Conservation (phyloP, 371 early-diverging fungal genomes). For the Actinomortierella wolfii region DNA sequence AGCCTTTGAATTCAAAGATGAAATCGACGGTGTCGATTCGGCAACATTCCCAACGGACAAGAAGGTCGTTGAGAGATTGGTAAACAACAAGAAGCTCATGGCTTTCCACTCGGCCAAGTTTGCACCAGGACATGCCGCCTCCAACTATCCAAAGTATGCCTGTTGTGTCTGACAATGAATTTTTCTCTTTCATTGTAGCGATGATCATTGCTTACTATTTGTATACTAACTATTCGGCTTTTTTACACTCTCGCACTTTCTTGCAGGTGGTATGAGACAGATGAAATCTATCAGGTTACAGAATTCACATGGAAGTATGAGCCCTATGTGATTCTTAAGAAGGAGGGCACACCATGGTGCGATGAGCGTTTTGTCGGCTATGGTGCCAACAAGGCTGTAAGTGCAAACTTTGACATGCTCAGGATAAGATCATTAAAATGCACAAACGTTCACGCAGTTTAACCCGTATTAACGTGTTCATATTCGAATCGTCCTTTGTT, state of each 20-base stretch:
- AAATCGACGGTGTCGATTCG: conserved; percentile 59
- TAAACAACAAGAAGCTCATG: conserved; percentile 52
- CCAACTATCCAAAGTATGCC: conserved; percentile 48
- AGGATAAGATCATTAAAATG: too few relatives aligned
- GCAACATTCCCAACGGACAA: conserved; percentile 53
- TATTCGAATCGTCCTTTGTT: neutral
- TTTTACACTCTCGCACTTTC: too few relatives aligned
- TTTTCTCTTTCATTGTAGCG: too few relatives aligned
- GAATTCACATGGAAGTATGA: conserved; percentile 66
- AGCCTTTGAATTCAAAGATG: conserved; percentile 61
- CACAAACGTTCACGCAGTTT: too few relatives aligned
- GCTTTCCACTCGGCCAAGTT: conserved; percentile 64
- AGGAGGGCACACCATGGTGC: conserved; percentile 68
- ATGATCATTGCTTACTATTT: too few relatives aligned
- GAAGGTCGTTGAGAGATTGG: conserved; percentile 47
- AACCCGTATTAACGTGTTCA: too few relatives aligned
- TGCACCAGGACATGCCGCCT: conserved; percentile 58
- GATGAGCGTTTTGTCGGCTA: conserved; percentile 74
- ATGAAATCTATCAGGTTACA: conserved; percentile 54
- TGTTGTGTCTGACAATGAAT: too few relatives aligned
- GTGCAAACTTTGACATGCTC: neutral
- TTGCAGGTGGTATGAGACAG: conserved; percentile 49
- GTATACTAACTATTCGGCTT: too few relatives aligned
- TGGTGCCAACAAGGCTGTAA: conserved; percentile 69
- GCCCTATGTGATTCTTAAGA: conserved; percentile 65